These are phyloP conservation scores for Ambrosiella cleistominuta DNA, from an alignment of 2,329 filamentous ascomycete genomes.

Conservation along the genomic window DNA sequence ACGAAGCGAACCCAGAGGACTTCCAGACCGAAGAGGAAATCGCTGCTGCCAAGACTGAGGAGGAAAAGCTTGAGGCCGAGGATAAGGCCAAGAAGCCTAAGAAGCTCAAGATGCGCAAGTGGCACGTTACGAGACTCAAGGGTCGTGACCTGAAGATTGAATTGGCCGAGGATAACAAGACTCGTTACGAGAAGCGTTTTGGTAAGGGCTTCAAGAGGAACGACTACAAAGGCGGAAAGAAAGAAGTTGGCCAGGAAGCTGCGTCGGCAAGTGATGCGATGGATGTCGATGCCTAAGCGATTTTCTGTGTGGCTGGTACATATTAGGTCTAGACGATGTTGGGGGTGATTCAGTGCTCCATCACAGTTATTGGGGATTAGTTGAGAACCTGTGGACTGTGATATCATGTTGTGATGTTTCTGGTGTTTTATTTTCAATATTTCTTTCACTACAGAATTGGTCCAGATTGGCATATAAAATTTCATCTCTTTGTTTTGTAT, in stretches of 20 bases:
- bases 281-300: constrained; percentile 20
- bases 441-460: neutral
- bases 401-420: neutral
- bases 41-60: constrained; percentile 24
- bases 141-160: constrained; percentile 75
- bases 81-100: constrained; percentile 24
- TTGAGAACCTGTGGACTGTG: no score
- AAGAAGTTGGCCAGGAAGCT: constrained; percentile 17
- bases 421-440: neutral
- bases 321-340: neutral
- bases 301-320: neutral
- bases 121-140: constrained; percentile 72
- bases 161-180: constrained; percentile 79
- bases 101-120: constrained; percentile 45
- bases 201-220: constrained; percentile 47
- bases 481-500: neutral
- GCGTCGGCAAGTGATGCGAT: constrained; percentile 24
- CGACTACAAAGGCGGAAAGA: constrained; percentile 15
- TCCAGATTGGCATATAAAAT: neutral
- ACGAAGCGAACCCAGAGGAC: constrained; percentile 44
- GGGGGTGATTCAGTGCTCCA: neutral
- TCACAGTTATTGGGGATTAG: neutral
- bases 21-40: constrained; percentile 27
- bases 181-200: constrained; percentile 85
- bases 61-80: constrained; percentile 24